Percentiles rank a stretch among this genome's conserved stretches.
Conservation (phyloP, 169 alveolate species). For the Cryptosporidium tyzzeri region DNA sequence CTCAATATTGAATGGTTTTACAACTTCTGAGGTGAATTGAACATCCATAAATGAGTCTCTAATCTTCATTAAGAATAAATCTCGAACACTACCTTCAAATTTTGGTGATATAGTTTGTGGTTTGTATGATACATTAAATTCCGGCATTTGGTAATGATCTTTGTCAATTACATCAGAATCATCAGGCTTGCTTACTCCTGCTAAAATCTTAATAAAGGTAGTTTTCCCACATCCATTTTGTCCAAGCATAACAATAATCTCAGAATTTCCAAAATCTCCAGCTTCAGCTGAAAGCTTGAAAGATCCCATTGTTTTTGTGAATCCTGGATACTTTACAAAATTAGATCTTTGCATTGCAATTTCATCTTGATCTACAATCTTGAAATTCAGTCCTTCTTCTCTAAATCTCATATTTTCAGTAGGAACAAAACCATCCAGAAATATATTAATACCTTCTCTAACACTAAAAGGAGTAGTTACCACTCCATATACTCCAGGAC, state of each 20-base stretch:
- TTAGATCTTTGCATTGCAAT: conserved; percentile 48
- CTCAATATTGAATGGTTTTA: conserved; percentile 95
- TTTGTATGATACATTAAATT: conserved; percentile 94
- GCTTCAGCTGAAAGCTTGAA: conserved; percentile 81
- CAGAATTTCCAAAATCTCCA: conserved; percentile 95
- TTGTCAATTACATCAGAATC: conserved; percentile 84
- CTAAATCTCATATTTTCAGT: conserved; percentile 99
- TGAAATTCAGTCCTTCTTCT: conserved; percentile 95
- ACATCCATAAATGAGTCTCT: conserved; percentile 92
- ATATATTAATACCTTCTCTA: conserved; percentile 98
- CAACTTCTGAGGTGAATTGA: conserved; percentile 96
- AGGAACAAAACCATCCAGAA: conserved; percentile 98
- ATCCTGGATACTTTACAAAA: conserved; percentile 84
- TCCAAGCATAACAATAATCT: conserved; percentile 98
- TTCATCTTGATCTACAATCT: conserved; percentile 82
- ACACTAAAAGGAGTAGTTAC: conserved; percentile 99
- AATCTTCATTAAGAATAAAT: conserved; percentile 91
- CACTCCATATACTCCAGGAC: conserved; percentile 99
- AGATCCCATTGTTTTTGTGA: conserved; percentile 79
- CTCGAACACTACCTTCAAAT: conserved; percentile 97
- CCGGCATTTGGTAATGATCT: conserved; percentile 86
- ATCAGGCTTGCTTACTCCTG: conserved; percentile 95
- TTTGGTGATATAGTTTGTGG: conserved; percentile 98
- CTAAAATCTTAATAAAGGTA: conserved; percentile 97
- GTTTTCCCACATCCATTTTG: conserved; percentile 99